Conservation (phyloP, 2,329 filamentous ascomycete genomes). For the Talaromyces verruculosus region DNA sequence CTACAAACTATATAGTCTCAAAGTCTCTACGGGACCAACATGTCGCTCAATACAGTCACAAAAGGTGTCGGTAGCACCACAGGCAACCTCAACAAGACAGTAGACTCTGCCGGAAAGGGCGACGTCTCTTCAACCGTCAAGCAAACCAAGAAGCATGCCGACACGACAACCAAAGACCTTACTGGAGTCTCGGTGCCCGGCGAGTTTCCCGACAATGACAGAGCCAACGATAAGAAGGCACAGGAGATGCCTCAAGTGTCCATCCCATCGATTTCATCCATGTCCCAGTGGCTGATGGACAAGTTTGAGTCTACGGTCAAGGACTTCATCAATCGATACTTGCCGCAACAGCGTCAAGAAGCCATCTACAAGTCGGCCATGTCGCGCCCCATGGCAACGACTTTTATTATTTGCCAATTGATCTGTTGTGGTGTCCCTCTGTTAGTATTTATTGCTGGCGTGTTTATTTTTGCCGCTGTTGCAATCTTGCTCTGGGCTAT, state of each 20-base stretch:
- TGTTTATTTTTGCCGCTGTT: slow-evolving; percentile 36
- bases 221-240: slow-evolving; percentile 24
- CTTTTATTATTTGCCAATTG: slow-evolving; percentile 35
- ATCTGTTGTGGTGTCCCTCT: slow-evolving; percentile 39
- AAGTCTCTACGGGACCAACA: slow-evolving; percentile 2
- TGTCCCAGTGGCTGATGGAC: slow-evolving; percentile 30
- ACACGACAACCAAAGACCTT: slow-evolving; percentile 25
- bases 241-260: slow-evolving; percentile 25
- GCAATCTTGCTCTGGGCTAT: slow-evolving; percentile 34
- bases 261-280: slow-evolving; percentile 22
- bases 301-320: slow-evolving; percentile 30
- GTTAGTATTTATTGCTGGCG: slow-evolving; percentile 35
- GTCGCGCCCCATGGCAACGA: slow-evolving; percentile 33
- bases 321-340: slow-evolving; percentile 27
- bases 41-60: slow-evolving; percentile 32
- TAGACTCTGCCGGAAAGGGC: slow-evolving; percentile 23
- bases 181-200: slow-evolving; percentile 29
- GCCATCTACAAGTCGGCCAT: slow-evolving; percentile 32
- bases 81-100: slow-evolving; percentile 24
- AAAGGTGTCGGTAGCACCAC: slow-evolving; percentile 26
- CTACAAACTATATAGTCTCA: not conserved
- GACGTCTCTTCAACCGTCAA: slow-evolving; percentile 24
- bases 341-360: slow-evolving; percentile 32
- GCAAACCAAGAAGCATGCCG: slow-evolving; percentile 23
- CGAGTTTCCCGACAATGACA: slow-evolving; percentile 28